A percentile compares a stretch with the other conserved stretches of the same genome.
Conservation (phyloP, 805 yeast genomes). For the Hanseniaspora taiwanica region DNA sequence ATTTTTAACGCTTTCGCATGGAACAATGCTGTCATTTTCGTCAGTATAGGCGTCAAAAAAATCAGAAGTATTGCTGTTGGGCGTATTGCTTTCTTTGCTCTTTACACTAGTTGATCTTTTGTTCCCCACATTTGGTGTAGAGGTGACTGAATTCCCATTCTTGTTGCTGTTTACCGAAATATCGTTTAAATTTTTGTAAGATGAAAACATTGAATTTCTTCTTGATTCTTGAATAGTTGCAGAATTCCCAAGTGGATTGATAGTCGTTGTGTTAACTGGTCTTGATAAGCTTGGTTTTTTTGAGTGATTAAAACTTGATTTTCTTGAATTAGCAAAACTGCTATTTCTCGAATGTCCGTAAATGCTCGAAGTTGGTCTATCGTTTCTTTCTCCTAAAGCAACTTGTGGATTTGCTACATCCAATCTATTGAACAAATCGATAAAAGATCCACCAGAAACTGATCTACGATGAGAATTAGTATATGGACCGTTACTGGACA, state of each 20-base stretch:
- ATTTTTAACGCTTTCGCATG: neutral
- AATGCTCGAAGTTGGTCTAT: slow-evolving; percentile 37
- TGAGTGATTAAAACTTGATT: slow-evolving; percentile 19
- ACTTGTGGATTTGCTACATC: slow-evolving; percentile 1
- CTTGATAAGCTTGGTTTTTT: neutral
- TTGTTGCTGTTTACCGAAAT: neutral
- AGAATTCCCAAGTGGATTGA: neutral
- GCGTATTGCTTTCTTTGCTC: neutral
- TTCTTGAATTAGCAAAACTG: slow-evolving; percentile 20
- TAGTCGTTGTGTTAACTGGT: neutral
- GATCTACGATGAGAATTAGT: slow-evolving; percentile 9
- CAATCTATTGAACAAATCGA: slow-evolving; percentile 22
- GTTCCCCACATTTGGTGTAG: neutral
- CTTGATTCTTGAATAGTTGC: neutral
- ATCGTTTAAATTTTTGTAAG: neutral
- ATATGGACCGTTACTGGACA: neutral
- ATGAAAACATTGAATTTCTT: neutral
- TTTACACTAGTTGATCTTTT: neutral
- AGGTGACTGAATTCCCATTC: neutral
- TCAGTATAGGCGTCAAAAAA: neutral
- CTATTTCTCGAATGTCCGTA: slow-evolving; percentile 30
- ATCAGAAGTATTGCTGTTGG: neutral
- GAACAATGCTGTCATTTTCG: neutral
- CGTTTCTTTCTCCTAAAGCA: slow-evolving; percentile 12
- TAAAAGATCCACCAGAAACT: slow-evolving; percentile 23